Evolutionary conservation across 164 flowering plant genomes (phyloP), one percentile per base, ranked within the genome.

Genomic region (Akebia trifoliata): DNA sequence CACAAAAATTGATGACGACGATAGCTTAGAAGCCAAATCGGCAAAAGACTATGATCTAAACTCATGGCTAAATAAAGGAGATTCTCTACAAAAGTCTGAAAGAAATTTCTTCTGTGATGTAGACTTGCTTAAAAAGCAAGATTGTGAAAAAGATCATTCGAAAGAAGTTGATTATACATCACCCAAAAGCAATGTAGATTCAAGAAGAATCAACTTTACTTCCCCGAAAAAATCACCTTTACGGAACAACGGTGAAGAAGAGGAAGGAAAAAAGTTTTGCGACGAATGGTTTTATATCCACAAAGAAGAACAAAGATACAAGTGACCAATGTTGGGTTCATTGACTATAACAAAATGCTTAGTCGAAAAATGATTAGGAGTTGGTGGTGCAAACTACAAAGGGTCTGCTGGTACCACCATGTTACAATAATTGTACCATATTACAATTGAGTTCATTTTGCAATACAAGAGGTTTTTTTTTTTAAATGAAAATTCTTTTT

Each of bases 291-390:
- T 82, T 77, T 57, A 64, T 75, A 32, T 74, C 82, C 4, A 72
- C 76, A 31, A 77, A 70, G 50, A 79, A 70, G 43, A 57, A 59
- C 20, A 65, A 25, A 56, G 14, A 15, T 35, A n/a, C 32, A 35
- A 64, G 50, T 50, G 31, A 17, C 28, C 60, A 47, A 40, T 70
- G 60, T 24, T 90, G 97, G 97, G 70, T 90, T 61, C 75, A 50
- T 50, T 69, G 74, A 26, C 30, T 60, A 8, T 69, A 45, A 52
- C 44, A 24, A 32, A 34, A 28, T 50, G 14, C 43, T n/a, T n/a
- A n/a, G n/a, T n/a, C n/a, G n/a, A n/a, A n/a, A n/a, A n/a, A n/a
- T n/a, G n/a, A n/a, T n/a, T n/a, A n/a, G n/a, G n/a, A n/a, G n/a
- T n/a, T n/a, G n/a, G n/a, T n/a, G n/a, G n/a, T n/a, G n/a, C n/a